Base-by-base conservation (phyloP, 371 early-diverging fungal genomes). In the Enteropsectra breve region DNA sequence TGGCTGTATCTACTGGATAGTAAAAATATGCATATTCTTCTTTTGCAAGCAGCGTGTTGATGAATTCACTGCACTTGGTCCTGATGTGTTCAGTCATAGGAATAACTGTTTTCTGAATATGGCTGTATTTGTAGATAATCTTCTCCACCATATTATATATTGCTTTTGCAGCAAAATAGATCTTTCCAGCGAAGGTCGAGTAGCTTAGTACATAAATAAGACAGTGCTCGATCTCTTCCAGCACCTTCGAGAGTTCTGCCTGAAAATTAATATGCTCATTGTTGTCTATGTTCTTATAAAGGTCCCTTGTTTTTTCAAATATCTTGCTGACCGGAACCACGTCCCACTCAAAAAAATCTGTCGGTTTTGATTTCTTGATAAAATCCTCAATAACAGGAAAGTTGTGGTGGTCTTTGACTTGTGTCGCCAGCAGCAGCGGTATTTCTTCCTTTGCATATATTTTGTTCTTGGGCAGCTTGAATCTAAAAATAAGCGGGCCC, bases 151-250 rank as follows among this genome's bases (percentile, higher is more conserved):
- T 18, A n/a, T 50, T 50, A 48, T 52, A 43, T 8, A 58, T 28
- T 21, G 23, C 30, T 33, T 71, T 71, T 5, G 65, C 33, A 21
- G 38, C 32, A 23, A 38, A n/a, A 57, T 68, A 66, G 11, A 69
- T 29, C 28, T 60, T 59, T 30, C 50, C 26, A 15, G 26, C 45
- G 30, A 29, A 37, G 36, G 45, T n/a, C 30, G 46, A 28, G 52
- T 54, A 71, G 2, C 40, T 43, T 18, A 71, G 36, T 6, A 62
- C 59, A 62, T 47, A 71, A 1, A 60, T 45, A 1, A 71, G 33
- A 21, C 57, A 45, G 28, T 23, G 34, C 28, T 67, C 58, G 11
- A 60, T 49, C 18, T 46, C 37, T 40, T 38, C 2, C 3, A 21
- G 53, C 3, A 63, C 52, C 49, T 63, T 32, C 5, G 23, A 21